Conservation (phyloP, 179 eudicot species). For the Carnegiea gigantea region DNA sequence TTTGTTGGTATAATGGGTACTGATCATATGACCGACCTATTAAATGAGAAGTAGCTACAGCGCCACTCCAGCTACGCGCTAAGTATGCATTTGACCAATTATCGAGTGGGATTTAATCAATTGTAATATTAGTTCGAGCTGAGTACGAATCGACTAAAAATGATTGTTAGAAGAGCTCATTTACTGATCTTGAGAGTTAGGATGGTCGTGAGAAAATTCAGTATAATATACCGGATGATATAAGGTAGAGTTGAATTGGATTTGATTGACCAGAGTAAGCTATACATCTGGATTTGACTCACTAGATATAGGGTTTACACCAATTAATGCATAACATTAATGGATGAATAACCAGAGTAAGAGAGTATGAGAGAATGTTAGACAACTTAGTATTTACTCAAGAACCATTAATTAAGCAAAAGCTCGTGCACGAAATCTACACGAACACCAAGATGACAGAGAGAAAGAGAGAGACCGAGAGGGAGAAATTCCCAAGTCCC, state of each 20-base stretch:
- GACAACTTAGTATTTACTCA: conserved; percentile 29
- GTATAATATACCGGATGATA: no score
- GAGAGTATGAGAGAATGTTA: conserved; percentile 35
- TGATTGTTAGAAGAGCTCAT: no score
- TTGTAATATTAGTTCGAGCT: no score
- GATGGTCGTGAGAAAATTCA: no score
- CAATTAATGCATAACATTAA: neutral
- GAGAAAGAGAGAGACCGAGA: neutral
- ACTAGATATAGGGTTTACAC: neutral
- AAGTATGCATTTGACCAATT: no score
- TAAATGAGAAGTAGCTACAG: no score
- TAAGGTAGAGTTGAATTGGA: neutral
- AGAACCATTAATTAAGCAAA: conserved; percentile 8
- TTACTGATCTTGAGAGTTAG: no score
- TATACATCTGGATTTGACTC: neutral
- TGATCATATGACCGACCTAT: no score
- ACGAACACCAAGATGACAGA: conserved; percentile 4
- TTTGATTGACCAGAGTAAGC: neutral
- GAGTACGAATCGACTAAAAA: no score
- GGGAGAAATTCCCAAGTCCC: neutral
- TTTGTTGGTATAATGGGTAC: no score
- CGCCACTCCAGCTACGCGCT: no score
- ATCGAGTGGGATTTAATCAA: no score
- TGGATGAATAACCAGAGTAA: conserved; percentile 8
- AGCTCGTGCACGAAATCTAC: conserved; percentile 17